Evolutionary conservation across 2,329 filamentous ascomycete genomes (phyloP).

Genomic region (Nemania sp.): DNA sequence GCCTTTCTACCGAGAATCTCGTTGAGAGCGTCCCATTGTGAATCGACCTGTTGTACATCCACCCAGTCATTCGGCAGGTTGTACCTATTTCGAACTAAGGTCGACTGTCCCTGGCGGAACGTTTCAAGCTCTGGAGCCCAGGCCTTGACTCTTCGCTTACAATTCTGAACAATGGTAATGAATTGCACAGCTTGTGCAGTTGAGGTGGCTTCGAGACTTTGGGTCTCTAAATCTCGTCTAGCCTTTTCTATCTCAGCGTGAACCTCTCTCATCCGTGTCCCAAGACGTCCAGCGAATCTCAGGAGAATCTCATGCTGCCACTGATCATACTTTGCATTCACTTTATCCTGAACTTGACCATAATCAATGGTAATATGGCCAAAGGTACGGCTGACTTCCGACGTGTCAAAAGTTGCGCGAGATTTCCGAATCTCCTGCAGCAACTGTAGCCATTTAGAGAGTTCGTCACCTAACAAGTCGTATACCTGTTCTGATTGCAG

Average conservation of each 20-base stretch:
- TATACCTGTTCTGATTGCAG: conserved; percentile 96
- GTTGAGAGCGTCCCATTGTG: conserved; percentile 93
- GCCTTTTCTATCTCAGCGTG: conserved; percentile 93
- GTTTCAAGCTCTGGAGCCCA: conserved; percentile 97
- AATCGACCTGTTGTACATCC: conserved; percentile 94
- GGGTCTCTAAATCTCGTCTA: conserved; percentile 87
- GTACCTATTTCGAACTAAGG: conserved; percentile 89
- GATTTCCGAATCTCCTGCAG: conserved; percentile 98
- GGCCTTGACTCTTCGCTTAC: conserved; percentile 89
- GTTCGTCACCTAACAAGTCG: conserved; percentile 88
- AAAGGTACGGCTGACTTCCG: conserved; percentile 91
- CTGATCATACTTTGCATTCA: conserved; percentile 99
- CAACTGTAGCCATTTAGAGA: conserved; percentile 92
- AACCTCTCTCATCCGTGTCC: conserved; percentile 90
- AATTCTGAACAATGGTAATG: conserved; percentile 97
- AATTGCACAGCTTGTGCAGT: conserved; percentile 98
- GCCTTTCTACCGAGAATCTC: conserved; percentile 92
- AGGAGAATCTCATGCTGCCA: conserved; percentile 98
- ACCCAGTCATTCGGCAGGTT: conserved; percentile 96
- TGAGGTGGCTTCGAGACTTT: conserved; percentile 92
- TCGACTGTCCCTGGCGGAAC: conserved; percentile 95
- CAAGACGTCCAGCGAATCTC: conserved; percentile 91
- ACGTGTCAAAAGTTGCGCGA: conserved; percentile 95
- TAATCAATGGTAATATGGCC: conserved; percentile 97
- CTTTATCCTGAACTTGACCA: conserved; percentile 97